Evolutionary conservation across 257 asterid genomes (phyloP).

Genomic region (Penstemon newberryi): DNA sequence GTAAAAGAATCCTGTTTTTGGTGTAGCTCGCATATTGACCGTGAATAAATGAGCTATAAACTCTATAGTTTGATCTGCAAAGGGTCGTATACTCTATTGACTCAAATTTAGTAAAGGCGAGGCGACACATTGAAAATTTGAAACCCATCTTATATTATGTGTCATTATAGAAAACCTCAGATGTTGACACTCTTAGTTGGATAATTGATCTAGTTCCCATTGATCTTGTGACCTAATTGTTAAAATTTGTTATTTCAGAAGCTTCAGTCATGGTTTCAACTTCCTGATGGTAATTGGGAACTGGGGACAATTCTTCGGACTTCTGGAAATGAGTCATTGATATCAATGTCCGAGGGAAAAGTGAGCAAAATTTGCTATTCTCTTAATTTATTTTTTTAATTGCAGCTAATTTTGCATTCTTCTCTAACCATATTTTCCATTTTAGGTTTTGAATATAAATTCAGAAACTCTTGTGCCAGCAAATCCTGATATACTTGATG

Average conservation of each 20-base stretch:
- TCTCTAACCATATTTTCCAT: conserved; percentile 25
- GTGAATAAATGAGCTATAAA: not conserved
- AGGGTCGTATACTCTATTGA: not conserved
- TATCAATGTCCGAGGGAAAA: conserved; percentile 73
- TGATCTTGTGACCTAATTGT: conserved; percentile 23
- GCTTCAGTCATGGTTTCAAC: conserved; percentile 84
- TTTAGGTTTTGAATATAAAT: conserved; percentile 75
- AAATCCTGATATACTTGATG: conserved; percentile 97
- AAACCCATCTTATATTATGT: not conserved
- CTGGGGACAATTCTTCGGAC: conserved; percentile 73
- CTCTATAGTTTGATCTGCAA: not conserved
- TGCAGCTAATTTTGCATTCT: conserved; percentile 10
- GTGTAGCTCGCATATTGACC: too few species aligned
- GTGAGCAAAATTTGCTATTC: conserved; percentile 40
- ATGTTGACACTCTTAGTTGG: not conserved
- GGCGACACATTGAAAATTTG: not conserved
- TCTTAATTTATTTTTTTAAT: conserved; percentile 16
- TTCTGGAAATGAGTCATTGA: conserved; percentile 67
- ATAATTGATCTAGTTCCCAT: not conserved
- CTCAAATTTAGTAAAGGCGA: not conserved
- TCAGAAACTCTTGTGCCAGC: conserved; percentile 69
- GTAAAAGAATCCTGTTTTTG: too few species aligned
- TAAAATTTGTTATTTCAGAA: conserved; percentile 51
- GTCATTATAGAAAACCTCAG: not conserved
- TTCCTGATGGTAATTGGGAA: conserved; percentile 93